Conservation (phyloP, 441 rosid genomes). For the Eruca vesicaria region DNA sequence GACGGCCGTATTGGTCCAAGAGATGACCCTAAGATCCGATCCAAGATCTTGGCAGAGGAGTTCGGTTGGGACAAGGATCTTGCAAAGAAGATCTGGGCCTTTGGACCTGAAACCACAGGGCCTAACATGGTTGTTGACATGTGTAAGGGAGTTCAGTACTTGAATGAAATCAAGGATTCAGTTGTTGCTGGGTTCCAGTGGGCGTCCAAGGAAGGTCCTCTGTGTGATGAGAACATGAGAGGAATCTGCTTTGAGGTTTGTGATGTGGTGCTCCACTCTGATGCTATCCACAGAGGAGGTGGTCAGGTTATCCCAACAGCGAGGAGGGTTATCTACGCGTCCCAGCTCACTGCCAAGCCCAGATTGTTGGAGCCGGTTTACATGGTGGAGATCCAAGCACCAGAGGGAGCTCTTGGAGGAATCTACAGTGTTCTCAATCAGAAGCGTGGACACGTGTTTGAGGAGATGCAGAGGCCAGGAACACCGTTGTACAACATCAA, state of each 20-base stretch:
- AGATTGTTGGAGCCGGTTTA: constrained; percentile 37
- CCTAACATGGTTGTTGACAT: constrained; percentile 43
- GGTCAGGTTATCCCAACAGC: constrained; percentile 41
- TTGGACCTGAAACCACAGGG: constrained; percentile 41
- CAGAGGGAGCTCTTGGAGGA: constrained; percentile 39
- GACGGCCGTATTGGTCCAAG: constrained; percentile 40
- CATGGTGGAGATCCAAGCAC: constrained; percentile 44
- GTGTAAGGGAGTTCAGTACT: constrained; percentile 44
- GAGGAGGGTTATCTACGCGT: constrained; percentile 36
- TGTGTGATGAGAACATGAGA: constrained; percentile 40
- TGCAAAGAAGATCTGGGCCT: constrained; percentile 41
- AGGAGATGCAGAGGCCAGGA: constrained; percentile 45
- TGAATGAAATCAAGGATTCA: constrained; percentile 36
- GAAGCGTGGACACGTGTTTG: constrained; percentile 39
- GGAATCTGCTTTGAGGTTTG: background rate
- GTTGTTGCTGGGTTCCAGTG: constrained; percentile 31
- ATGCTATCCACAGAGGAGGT: constrained; percentile 42
- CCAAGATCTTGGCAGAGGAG: constrained; percentile 39
- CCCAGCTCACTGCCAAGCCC: constrained; percentile 39
- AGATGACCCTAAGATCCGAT: constrained; percentile 37
- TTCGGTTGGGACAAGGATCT: constrained; percentile 44
- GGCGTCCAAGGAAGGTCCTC: constrained; percentile 42
- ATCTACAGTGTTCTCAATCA: constrained; percentile 43
- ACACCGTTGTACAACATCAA: constrained; percentile 39
- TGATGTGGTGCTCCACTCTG: constrained; percentile 25